A percentile compares a stretch with the other conserved stretches of the same genome.
Conservation (phyloP, 257 asterid genomes). For the Penstemon newberryi region DNA sequence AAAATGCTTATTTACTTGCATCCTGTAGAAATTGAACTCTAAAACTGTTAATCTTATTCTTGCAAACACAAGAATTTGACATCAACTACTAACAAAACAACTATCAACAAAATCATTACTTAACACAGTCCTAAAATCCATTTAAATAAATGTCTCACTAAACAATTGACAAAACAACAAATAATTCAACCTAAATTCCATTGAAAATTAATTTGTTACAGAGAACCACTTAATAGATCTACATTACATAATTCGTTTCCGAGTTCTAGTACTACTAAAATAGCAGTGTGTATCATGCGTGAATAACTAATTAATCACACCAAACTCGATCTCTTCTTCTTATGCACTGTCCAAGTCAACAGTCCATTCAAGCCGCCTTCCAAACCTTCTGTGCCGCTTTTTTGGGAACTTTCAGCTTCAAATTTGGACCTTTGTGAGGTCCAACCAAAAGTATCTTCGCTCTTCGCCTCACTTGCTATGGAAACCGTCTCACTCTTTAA, state of each 20-base stretch:
- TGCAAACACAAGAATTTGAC: too few species aligned
- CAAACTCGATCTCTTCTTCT: constrained; percentile 85
- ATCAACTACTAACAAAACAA: too few species aligned
- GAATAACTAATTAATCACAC: constrained; percentile 27
- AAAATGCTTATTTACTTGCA: too few species aligned
- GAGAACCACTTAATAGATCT: constrained; percentile 21
- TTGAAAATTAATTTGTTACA: constrained; percentile 13
- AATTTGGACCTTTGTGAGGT: constrained; percentile 42
- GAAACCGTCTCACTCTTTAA: constrained; percentile 46
- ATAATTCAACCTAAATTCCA: not conserved
- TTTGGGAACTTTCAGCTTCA: constrained; percentile 54
- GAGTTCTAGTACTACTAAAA: constrained; percentile 7
- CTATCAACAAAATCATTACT: too few species aligned
- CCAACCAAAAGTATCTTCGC: constrained; percentile 48
- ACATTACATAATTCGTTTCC: constrained; percentile 28
- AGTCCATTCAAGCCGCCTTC: constrained; percentile 46
- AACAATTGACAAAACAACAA: not conserved
- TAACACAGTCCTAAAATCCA: not conserved
- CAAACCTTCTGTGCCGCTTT: constrained; percentile 35
- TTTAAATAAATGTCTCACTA: not conserved
- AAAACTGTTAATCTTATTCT: too few species aligned
- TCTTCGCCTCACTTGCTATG: constrained; percentile 50
- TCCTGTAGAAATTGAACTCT: too few species aligned
- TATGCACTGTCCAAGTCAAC: constrained; percentile 72
- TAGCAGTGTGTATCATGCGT: too few species aligned